These are phyloP conservation scores for Macrophomina pseudophaseolina DNA, from an alignment of 2,329 filamentous ascomycete species.

Conservation along the genomic window DNA sequence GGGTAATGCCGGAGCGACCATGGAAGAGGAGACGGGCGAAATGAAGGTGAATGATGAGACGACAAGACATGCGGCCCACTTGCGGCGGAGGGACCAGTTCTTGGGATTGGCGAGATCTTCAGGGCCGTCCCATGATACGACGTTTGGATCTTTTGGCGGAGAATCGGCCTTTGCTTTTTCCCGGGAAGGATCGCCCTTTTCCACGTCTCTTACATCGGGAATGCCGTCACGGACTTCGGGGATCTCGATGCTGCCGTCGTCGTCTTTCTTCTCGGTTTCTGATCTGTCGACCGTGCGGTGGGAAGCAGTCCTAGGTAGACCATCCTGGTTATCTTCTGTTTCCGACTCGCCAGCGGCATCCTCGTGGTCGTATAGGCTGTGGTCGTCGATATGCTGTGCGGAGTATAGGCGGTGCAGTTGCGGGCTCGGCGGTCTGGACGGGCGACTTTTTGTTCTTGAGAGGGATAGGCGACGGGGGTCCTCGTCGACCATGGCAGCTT, in stretches of 20 bases:
- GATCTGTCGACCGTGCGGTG: conserved; percentile 28
- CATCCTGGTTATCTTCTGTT: background rate
- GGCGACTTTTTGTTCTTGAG: conserved; percentile 27
- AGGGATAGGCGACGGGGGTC: conserved; percentile 12
- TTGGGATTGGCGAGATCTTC: conserved; percentile 54
- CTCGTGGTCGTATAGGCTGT: conserved; percentile 42
- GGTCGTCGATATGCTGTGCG: conserved; percentile 41
- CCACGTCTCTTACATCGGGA: conserved; percentile 39
- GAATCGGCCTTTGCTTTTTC: conserved; percentile 37
- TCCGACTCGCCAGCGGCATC: conserved; percentile 33
- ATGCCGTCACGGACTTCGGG: conserved; percentile 38
- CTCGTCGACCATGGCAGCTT: conserved; percentile 20
- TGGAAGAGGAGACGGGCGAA: conserved; percentile 45
- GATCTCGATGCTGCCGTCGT: conserved; percentile 26
- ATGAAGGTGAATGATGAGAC: conserved; percentile 49
- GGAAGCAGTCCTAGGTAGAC: background rate
- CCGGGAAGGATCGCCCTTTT: conserved; percentile 32
- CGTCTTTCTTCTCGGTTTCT: conserved; percentile 29
- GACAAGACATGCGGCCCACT: conserved; percentile 53
- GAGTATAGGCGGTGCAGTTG: conserved; percentile 38
- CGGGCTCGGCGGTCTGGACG: conserved; percentile 32
- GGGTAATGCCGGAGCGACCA: conserved; percentile 43
- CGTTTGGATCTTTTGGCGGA: conserved; percentile 38
- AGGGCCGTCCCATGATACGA: conserved; percentile 52
- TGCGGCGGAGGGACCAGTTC: conserved; percentile 51